These are phyloP conservation scores for Solanum sitiens DNA, from an alignment of 257 asterid species.

Conservation along the genomic window DNA sequence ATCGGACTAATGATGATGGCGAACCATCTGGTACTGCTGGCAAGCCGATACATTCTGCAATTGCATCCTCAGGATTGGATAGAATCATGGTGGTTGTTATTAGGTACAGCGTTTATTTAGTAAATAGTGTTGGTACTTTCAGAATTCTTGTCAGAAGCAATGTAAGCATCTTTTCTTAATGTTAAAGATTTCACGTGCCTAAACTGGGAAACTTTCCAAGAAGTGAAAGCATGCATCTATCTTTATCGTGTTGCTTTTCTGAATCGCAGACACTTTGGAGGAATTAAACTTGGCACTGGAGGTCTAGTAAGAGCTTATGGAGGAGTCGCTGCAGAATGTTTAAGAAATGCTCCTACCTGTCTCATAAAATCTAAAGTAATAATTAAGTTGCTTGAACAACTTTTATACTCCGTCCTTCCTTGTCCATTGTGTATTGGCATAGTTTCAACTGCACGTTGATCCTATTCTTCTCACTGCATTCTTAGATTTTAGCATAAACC, in stretches of 20 bases:
- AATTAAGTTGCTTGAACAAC: background rate
- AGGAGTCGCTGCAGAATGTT: slow-evolving; percentile 82
- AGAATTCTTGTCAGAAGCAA: background rate
- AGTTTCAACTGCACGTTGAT: background rate
- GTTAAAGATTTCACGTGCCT: background rate
- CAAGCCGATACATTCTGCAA: slow-evolving; percentile 82
- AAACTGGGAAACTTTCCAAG: background rate
- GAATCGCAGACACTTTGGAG: slow-evolving; percentile 66
- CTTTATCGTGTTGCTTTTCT: background rate
- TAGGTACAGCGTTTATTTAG: slow-evolving; percentile 25
- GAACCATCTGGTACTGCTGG: slow-evolving; percentile 99
- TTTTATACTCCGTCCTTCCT: background rate
- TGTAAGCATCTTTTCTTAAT: background rate
- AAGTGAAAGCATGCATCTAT: background rate
- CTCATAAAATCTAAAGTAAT: slow-evolving; percentile 73
- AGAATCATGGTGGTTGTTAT: slow-evolving; percentile 87
- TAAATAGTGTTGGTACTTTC: background rate
- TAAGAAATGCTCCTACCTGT: slow-evolving; percentile 71
- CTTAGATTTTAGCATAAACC: background rate
- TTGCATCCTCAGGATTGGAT: slow-evolving; percentile 75
- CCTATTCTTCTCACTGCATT: background rate
- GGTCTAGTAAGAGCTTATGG: slow-evolving; percentile 97
- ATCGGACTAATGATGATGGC: slow-evolving; percentile 85
- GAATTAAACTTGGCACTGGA: slow-evolving; percentile 97
- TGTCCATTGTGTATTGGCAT: background rate